phyloP scores from a whole-genome alignment of 164 flowering plant species.

The Echeveria elegans region DNA sequence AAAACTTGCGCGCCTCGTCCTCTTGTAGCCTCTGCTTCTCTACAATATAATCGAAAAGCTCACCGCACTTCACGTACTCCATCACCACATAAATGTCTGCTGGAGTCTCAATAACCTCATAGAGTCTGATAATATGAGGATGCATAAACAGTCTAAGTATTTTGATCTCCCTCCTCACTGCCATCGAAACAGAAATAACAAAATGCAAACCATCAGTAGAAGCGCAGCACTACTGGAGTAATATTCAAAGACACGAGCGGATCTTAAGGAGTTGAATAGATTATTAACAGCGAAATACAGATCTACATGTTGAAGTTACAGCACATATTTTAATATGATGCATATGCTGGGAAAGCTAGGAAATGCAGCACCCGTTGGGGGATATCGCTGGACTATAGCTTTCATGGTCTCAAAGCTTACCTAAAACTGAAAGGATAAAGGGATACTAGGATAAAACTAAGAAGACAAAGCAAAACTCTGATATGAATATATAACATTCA shows the following conservation, averaged over 20 bases:
- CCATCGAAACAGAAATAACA: background rate
- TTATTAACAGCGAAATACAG: no score
- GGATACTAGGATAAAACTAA: background rate
- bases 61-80: conserved; percentile 77
- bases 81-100: conserved; percentile 60
- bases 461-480: background rate
- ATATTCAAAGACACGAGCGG: background rate
- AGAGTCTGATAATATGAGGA: conserved; percentile 67
- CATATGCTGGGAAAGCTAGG: no score
- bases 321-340: no score
- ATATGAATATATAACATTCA: background rate
- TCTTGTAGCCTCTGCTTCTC: conserved; percentile 75
- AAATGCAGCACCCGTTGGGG: no score
- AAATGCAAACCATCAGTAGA: background rate
- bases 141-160: conserved; percentile 67
- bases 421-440: no score
- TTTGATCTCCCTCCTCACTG: conserved; percentile 74
- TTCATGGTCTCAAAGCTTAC: no score
- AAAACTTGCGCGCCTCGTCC: conserved; percentile 65
- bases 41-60: conserved; percentile 70
- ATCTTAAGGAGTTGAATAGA: background rate
- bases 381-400: no score
- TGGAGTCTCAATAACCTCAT: conserved; percentile 65
- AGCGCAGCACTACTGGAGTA: background rate
- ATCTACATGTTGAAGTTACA: no score